Evolutionary conservation across 192 early-diverging fungal species (phyloP).

Genomic region (Entophlyctis luteolus): DNA sequence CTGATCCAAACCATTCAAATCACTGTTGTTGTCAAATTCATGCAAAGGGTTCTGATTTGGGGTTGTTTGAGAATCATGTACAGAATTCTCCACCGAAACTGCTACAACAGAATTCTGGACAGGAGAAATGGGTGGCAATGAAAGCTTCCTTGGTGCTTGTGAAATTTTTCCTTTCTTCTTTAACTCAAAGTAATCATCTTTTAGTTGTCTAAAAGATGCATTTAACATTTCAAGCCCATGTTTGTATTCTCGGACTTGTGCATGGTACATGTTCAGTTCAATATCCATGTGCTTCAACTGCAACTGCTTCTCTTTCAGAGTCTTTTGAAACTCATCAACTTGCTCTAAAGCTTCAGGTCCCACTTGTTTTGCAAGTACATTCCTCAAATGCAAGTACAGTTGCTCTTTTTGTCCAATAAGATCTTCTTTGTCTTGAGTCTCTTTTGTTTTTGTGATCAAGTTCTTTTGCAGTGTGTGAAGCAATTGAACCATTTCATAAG

Average conservation of each 20-base stretch:
- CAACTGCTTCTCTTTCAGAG: constrained; percentile 54
- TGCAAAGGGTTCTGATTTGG: neutral
- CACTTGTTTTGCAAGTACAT: constrained; percentile 52
- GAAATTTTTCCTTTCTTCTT: neutral
- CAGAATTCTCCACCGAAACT: neutral
- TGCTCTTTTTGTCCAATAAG: constrained; percentile 52
- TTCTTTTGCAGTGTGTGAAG: constrained; percentile 58
- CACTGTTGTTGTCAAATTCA: neutral
- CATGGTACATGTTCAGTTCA: constrained; percentile 59
- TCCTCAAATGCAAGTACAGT: constrained; percentile 56
- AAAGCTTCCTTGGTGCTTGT: neutral
- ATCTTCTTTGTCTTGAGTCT: constrained; percentile 48
- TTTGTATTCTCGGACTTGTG: constrained; percentile 51
- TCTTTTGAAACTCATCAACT: constrained; percentile 45
- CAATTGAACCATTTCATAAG: constrained; percentile 54
- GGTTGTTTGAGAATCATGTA: neutral
- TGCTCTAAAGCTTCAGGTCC: constrained; percentile 63
- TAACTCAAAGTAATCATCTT: constrained; percentile 31
- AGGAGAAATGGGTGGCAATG: constrained; percentile 6
- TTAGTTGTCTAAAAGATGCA: constrained; percentile 32
- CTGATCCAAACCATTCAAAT: neutral
- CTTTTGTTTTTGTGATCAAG: constrained; percentile 53
- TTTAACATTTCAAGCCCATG: constrained; percentile 45
- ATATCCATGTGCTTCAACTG: constrained; percentile 59
- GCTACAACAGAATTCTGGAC: constrained; percentile 11